Evolutionary conservation across 2,329 filamentous ascomycete species (phyloP).

Genomic region (Curvularia eragrostidis): DNA sequence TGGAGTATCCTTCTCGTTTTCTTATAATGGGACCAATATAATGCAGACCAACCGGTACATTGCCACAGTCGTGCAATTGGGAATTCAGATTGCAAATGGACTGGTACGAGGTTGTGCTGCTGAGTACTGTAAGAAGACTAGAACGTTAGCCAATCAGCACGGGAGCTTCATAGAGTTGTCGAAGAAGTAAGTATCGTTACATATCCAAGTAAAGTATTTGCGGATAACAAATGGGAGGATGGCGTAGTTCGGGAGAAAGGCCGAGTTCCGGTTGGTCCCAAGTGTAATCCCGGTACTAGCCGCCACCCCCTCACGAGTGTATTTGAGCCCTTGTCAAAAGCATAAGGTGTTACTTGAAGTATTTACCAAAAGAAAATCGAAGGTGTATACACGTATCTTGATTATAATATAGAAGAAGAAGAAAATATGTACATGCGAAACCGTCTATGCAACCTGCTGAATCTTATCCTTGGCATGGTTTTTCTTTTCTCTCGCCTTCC

Average conservation of each 20-base stretch:
- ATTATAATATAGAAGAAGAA: not conserved
- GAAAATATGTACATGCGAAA: not conserved
- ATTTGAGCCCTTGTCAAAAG: not conserved
- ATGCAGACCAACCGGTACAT: not conserved
- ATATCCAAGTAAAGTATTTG: not conserved
- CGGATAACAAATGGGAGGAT: not conserved
- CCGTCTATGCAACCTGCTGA: conserved; percentile 16
- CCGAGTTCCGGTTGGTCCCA: not conserved
- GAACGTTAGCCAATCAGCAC: not conserved
- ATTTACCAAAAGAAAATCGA: not conserved
- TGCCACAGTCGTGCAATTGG: not conserved
- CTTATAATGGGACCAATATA: not conserved
- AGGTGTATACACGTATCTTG: not conserved
- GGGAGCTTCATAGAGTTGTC: too few species aligned
- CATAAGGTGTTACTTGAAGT: not conserved
- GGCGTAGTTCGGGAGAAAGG: not conserved
- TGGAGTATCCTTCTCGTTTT: not conserved
- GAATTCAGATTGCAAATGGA: not conserved
- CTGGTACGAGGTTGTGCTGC: not conserved
- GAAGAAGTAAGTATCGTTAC: not conserved
- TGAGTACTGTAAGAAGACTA: not conserved
- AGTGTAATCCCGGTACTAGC: conserved; percentile 6
- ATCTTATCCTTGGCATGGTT: conserved; percentile 26
- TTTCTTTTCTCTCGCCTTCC: conserved; percentile 24
- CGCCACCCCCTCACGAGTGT: not conserved